These are phyloP conservation scores for Lophiostoma macrostomum DNA, from an alignment of 495 filamentous ascomycete genomes.

Conservation along the genomic window DNA sequence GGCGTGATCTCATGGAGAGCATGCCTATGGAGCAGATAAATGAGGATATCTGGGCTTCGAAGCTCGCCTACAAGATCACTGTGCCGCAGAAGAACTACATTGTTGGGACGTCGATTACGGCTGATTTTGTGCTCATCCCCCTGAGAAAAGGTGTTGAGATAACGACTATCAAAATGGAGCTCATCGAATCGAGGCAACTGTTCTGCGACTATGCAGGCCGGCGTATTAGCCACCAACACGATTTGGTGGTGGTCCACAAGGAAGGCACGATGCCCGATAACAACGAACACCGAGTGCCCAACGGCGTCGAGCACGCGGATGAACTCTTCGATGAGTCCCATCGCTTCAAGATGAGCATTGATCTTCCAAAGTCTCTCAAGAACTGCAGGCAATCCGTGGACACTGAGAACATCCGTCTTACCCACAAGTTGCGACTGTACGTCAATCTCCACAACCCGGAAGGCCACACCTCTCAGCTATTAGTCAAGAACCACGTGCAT, in stretches of 20 bases:
- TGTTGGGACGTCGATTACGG: slow-evolving; percentile 76
- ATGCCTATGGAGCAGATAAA: slow-evolving; percentile 58
- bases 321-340: slow-evolving; percentile 74
- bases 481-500: slow-evolving; percentile 81
- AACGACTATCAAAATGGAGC: slow-evolving; percentile 66
- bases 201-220: slow-evolving; percentile 38
- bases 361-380: slow-evolving; percentile 72
- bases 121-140: slow-evolving; percentile 78
- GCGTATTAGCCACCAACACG: slow-evolving; percentile 13
- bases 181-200: slow-evolving; percentile 61
- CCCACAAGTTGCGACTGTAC: slow-evolving; percentile 81
- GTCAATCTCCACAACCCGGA: slow-evolving; percentile 91
- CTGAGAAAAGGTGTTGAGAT: slow-evolving; percentile 82
- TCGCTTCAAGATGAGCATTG: slow-evolving; percentile 63
- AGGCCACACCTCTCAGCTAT: slow-evolving; percentile 82
- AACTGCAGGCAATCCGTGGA: slow-evolving; percentile 85
- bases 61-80: slow-evolving; percentile 86
- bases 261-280: slow-evolving; percentile 46
- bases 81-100: slow-evolving; percentile 87
- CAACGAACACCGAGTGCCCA: slow-evolving; percentile 43
- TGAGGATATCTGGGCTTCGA: slow-evolving; percentile 92
- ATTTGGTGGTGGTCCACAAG: slow-evolving; percentile 33
- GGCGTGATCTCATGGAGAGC: slow-evolving; percentile 70
- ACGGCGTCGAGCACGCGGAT: slow-evolving; percentile 53
- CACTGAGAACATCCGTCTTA: slow-evolving; percentile 74